Conservation (phyloP, 495 filamentous ascomycete genomes). For the Tetracladium setigerum region DNA sequence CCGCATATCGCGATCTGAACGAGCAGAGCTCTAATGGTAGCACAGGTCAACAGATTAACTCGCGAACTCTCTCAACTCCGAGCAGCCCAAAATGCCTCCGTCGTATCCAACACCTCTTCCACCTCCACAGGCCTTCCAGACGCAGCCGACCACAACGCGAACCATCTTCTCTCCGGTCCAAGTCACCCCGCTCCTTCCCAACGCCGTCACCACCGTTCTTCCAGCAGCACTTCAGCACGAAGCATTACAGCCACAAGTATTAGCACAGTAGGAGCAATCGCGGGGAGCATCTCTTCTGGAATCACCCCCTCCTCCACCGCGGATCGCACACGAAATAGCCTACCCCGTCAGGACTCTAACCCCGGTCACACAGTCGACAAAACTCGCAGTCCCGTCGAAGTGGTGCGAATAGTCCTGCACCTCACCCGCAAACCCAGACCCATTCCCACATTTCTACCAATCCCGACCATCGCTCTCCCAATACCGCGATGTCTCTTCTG, state of each 20-base stretch:
- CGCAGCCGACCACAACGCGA: slow-evolving; percentile 37
- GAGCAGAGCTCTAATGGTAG: slow-evolving; percentile 5
- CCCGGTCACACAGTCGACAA: slow-evolving; percentile 25
- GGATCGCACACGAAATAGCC: slow-evolving; percentile 15
- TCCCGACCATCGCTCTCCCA: slow-evolving; percentile 12
- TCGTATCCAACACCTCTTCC: slow-evolving; percentile 73
- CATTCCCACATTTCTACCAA: slow-evolving; percentile 16
- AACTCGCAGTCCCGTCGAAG: slow-evolving; percentile 19
- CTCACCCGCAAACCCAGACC: slow-evolving; percentile 11
- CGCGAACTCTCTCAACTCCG: slow-evolving; percentile 76
- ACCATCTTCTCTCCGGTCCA: slow-evolving; percentile 41
- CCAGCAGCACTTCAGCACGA: slow-evolving; percentile 51
- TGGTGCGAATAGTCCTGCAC: slow-evolving; percentile 15
- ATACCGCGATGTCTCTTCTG: slow-evolving; percentile 13
- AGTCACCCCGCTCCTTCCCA: slow-evolving; percentile 40
- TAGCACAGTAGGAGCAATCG: slow-evolving; percentile 23
- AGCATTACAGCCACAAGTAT: slow-evolving; percentile 38
- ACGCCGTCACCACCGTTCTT: slow-evolving; percentile 57
- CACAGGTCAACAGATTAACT: slow-evolving; percentile 82
- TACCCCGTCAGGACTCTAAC: slow-evolving; percentile 17
- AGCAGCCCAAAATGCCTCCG: slow-evolving; percentile 70
- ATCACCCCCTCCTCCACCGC: slow-evolving; percentile 32
- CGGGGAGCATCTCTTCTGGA: slow-evolving; percentile 36
- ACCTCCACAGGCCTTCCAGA: slow-evolving; percentile 53
- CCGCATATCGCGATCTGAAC: background rate